Conservation (phyloP, 768 basidiomycete genomes). For the Scleroderma bovista region DNA sequence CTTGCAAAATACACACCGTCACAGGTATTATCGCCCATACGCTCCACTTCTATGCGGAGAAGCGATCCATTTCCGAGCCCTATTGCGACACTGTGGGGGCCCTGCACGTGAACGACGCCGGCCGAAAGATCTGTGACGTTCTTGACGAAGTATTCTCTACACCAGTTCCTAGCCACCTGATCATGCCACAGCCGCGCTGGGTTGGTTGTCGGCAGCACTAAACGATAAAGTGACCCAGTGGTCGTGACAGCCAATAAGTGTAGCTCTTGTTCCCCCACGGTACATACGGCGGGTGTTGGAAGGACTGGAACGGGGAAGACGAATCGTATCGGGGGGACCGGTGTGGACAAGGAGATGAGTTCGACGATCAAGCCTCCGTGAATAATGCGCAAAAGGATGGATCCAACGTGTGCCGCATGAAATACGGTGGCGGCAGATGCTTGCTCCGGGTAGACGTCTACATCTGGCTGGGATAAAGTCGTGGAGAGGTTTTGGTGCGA, state of each 20-base stretch:
- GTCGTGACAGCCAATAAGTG: slow-evolving; percentile 68
- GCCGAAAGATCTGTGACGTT: slow-evolving; percentile 38
- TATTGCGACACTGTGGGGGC: slow-evolving; percentile 60
- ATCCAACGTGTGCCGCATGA: slow-evolving; percentile 51
- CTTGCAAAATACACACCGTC: slow-evolving; percentile 47
- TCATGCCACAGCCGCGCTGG: slow-evolving; percentile 54
- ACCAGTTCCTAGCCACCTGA: slow-evolving; percentile 49
- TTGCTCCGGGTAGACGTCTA: slow-evolving; percentile 59
- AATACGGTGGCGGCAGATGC: slow-evolving; percentile 59
- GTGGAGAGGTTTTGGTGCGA: slow-evolving; percentile 49
- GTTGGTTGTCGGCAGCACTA: slow-evolving; percentile 57
- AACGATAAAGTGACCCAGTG: slow-evolving; percentile 65
- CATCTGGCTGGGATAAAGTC: slow-evolving; percentile 34
- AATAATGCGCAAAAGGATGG: slow-evolving; percentile 68
- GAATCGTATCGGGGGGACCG: slow-evolving; percentile 65
- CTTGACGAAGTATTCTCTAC: slow-evolving; percentile 63
- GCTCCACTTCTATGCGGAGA: slow-evolving; percentile 64
- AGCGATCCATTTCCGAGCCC: slow-evolving; percentile 56
- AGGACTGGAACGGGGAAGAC: slow-evolving; percentile 69
- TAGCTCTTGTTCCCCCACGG: slow-evolving; percentile 42
- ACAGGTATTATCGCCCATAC: slow-evolving; percentile 44
- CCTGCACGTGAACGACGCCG: slow-evolving; percentile 60
- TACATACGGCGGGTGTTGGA: slow-evolving; percentile 58
- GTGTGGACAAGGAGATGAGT: slow-evolving; percentile 64
- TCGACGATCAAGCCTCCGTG: slow-evolving; percentile 73